Evolutionary conservation across 1,139 yeast species (phyloP).

Genomic region (Lizanozyma gosingica): DNA sequence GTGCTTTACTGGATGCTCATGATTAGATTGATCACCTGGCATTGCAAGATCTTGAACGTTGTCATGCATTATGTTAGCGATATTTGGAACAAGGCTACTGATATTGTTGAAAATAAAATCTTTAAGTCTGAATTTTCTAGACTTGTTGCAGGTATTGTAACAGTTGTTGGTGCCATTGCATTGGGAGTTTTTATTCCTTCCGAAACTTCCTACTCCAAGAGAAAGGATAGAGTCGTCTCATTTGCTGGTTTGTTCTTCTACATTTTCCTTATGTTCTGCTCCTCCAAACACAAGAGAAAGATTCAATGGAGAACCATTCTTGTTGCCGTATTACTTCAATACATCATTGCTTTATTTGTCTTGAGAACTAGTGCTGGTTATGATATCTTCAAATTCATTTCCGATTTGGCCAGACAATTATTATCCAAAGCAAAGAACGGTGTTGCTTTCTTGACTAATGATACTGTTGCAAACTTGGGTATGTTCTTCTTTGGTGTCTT

Average conservation of each 20-base stretch:
- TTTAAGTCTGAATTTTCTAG: constrained; percentile 27
- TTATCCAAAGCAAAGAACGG: constrained; percentile 57
- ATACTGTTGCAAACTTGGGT: constrained; percentile 28
- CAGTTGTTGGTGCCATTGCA: constrained; percentile 40
- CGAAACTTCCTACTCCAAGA: constrained; percentile 39
- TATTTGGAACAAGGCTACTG: constrained; percentile 36
- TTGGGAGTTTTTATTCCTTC: constrained; percentile 49
- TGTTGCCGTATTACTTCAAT: constrained; percentile 56
- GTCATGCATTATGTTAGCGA: constrained; percentile 14
- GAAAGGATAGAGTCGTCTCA: constrained; percentile 51
- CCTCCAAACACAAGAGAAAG: constrained; percentile 38
- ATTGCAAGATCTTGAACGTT: constrained; percentile 34
- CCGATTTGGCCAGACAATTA: constrained; percentile 49
- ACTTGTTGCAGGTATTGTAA: constrained; percentile 34
- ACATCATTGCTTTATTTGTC: constrained; percentile 52
- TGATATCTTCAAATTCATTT: constrained; percentile 56
- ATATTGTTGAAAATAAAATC: constrained; percentile 30
- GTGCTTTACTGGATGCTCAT: constrained; percentile 45
- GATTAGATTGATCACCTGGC: constrained; percentile 48
- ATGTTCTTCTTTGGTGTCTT: constrained; percentile 53
- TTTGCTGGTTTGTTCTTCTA: constrained; percentile 51
- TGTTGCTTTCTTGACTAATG: constrained; percentile 48
- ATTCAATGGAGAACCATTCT: constrained; percentile 58
- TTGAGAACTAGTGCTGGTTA: constrained; percentile 54
- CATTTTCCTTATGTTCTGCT: constrained; percentile 32